Conservation (phyloP, 2,329 filamentous ascomycete genomes). For the Trichoderma aggressivum region DNA sequence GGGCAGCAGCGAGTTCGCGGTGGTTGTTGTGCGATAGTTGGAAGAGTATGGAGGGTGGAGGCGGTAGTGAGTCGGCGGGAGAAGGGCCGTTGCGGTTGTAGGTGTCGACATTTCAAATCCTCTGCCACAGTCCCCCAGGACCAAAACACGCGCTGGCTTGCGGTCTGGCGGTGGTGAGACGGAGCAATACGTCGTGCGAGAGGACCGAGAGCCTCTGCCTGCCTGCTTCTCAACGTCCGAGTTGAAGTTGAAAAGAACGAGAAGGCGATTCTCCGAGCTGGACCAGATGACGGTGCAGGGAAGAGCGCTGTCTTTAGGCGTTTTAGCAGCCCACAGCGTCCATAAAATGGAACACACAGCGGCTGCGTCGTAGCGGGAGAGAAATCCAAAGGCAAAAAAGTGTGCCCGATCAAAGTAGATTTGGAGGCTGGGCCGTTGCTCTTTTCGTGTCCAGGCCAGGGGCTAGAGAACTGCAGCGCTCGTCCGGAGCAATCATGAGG, state of each 20-base stretch:
- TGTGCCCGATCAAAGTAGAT: neutral
- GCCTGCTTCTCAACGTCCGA: neutral
- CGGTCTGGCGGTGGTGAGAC: neutral
- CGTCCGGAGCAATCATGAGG: neutral
- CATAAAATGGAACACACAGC: neutral
- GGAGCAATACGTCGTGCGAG: neutral
- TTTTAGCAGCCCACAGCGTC: slow-evolving; percentile 6
- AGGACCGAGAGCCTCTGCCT: neutral
- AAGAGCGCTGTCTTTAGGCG: slow-evolving; percentile 12
- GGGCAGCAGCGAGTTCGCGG: slow-evolving; percentile 17
- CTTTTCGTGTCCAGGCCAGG: neutral
- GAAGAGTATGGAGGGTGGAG: slow-evolving; percentile 56
- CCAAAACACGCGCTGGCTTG: neutral
- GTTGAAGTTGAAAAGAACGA: neutral
- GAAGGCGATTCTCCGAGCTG: neutral
- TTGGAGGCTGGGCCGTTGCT: neutral
- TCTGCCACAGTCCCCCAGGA: neutral
- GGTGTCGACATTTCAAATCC: slow-evolving; percentile 68
- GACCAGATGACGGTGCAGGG: neutral
- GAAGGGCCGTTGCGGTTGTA: slow-evolving; percentile 61
- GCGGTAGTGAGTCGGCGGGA: slow-evolving; percentile 56
- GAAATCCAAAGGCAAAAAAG: neutral
- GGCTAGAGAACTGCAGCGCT: neutral
- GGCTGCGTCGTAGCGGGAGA: neutral
- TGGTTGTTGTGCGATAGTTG: slow-evolving; percentile 34